A percentile compares a stretch with the other conserved stretches of the same genome.
Evolutionary conservation across 148 eudicot species (phyloP).

Genomic region (Nepenthes mirabilis): DNA sequence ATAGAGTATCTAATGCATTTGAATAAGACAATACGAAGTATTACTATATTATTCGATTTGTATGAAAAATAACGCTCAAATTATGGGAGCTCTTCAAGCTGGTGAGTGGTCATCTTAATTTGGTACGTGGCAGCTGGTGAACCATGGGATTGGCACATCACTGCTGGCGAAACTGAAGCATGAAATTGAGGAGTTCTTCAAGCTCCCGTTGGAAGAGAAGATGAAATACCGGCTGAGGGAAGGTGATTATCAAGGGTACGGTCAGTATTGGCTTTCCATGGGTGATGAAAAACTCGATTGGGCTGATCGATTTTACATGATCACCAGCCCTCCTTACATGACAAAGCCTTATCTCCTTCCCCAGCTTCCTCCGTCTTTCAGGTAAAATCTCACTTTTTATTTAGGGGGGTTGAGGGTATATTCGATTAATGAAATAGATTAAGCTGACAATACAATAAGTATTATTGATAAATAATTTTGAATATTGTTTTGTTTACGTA

Average conservation of each 20-base stretch:
- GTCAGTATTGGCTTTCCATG: constrained; percentile 3
- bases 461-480: too few relatives aligned
- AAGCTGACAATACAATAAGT: too few relatives aligned
- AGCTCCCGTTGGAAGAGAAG: constrained; percentile 22
- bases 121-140: constrained; percentile 7
- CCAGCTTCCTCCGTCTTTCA: constrained; percentile 16
- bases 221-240: constrained; percentile 7
- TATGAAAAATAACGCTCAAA: not conserved
- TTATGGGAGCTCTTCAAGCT: not conserved
- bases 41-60: not conserved
- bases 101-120: not conserved
- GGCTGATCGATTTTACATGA: constrained; percentile 22
- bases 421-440: too few relatives aligned
- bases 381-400: constrained; percentile 10
- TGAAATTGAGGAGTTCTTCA: constrained; percentile 10
- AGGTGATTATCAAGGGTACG: constrained; percentile 25
- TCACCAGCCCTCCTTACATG: constrained; percentile 12
- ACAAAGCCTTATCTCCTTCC: constrained; percentile 25
- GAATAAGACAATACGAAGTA: not conserved
- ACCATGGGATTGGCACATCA: constrained; percentile 21
- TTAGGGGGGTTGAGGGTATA: not conserved
- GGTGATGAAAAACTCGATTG: constrained; percentile 17
- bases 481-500: too few relatives aligned
- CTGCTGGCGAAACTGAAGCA: constrained; percentile 14
- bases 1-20: not conserved